These are phyloP conservation scores for Murraya paniculata DNA, from an alignment of 345 rosid genomes.

Conservation along the genomic window DNA sequence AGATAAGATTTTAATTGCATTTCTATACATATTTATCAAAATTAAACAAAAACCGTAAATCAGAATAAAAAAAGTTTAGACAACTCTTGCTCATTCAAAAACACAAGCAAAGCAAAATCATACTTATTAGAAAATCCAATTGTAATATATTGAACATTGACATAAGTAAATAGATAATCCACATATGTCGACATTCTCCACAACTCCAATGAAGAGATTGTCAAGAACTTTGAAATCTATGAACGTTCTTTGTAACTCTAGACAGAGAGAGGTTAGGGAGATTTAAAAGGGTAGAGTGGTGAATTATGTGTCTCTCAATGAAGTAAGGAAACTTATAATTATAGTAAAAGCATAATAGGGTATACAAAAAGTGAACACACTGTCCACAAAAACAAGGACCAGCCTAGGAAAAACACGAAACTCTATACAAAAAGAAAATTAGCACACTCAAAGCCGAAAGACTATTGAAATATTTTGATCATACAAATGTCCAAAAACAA, in stretches of 20 bases:
- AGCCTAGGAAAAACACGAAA: not conserved
- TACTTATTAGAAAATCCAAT: not conserved
- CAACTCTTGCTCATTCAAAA: not conserved
- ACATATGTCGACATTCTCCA: not conserved
- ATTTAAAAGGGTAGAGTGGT: not conserved
- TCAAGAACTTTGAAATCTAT: not conserved
- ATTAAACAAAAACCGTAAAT: not conserved
- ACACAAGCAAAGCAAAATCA: not conserved
- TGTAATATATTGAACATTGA: not conserved
- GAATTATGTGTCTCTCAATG: not conserved
- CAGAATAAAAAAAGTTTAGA: not conserved
- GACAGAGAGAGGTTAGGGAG: not conserved
- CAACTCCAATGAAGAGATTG: not conserved
- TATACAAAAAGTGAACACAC: not conserved
- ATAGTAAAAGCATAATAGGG: not conserved
- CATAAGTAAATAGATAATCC: not conserved
- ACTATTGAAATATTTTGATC: not conserved
- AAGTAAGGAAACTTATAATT: not conserved
- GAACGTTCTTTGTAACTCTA: not conserved
- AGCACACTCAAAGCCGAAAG: not conserved
- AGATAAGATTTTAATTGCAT: not conserved
- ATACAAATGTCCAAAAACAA: not conserved
- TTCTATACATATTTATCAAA: not conserved
- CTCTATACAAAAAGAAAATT: not conserved
- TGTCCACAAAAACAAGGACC: not conserved